Conservation (phyloP, 2,329 filamentous ascomycete species). For the Aspergillus jensenii region DNA sequence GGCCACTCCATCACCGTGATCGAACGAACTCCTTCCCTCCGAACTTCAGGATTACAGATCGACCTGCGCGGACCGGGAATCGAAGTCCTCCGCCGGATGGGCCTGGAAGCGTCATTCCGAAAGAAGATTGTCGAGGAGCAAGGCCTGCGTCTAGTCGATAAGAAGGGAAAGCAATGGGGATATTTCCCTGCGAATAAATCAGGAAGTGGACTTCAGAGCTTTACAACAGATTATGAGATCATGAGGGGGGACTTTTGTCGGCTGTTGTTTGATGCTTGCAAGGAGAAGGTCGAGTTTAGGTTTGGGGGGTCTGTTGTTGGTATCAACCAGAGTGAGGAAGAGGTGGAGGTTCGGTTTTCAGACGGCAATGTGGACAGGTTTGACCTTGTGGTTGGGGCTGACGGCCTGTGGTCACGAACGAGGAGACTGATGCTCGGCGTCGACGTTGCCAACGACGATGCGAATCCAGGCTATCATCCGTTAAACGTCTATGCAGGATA, state of each 20-base stretch:
- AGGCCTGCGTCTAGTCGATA: constrained; percentile 51
- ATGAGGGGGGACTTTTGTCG: constrained; percentile 53
- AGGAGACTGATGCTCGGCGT: constrained; percentile 12
- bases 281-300: constrained; percentile 26
- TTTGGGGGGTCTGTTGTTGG: constrained; percentile 32
- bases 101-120: constrained; percentile 46
- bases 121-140: constrained; percentile 45
- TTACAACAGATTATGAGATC: constrained; percentile 56
- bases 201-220: constrained; percentile 33
- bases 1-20: neutral
- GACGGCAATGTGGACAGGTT: constrained; percentile 21
- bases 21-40: neutral
- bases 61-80: constrained; percentile 52
- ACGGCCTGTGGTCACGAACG: constrained; percentile 27
- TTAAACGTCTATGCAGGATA: constrained; percentile 36
- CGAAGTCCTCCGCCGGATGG: constrained; percentile 55
- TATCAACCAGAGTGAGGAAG: constrained; percentile 21
- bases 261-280: constrained; percentile 40
- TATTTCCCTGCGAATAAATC: constrained; percentile 43
- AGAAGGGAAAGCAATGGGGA: constrained; percentile 37
- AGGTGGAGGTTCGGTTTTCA: constrained; percentile 24
- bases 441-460: constrained; percentile 11
- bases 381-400: constrained; percentile 32
- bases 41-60: neutral
- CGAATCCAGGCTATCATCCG: constrained; percentile 1